phyloP scores from a whole-genome alignment of 169 alveolate genomes.

The Plasmodium billcollinsi region DNA sequence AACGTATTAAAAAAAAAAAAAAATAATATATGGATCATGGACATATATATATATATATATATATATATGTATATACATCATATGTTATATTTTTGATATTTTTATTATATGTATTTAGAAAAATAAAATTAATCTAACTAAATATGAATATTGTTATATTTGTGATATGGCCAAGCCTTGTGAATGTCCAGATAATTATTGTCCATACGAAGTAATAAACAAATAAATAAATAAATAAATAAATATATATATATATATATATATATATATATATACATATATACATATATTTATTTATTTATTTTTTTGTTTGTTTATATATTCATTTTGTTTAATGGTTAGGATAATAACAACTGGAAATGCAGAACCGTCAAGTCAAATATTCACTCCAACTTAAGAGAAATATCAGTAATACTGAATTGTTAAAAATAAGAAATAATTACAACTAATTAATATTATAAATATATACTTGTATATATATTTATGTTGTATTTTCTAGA shows the following conservation, averaged over 20 bases:
- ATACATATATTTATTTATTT: background rate
- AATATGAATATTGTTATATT: conserved; percentile 54
- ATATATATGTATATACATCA: too few species aligned
- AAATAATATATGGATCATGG: too few species aligned
- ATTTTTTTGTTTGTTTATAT: background rate
- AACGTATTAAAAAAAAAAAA: too few species aligned
- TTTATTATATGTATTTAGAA: conserved; percentile 1
- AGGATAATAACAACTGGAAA: conserved; percentile 34
- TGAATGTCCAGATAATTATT: conserved; percentile 23
- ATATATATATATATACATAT: background rate
- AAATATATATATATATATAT: background rate
- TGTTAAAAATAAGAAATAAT: too few species aligned
- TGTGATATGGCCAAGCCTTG: conserved; percentile 64
- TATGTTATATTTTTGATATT: too few species aligned
- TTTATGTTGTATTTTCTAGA: too few species aligned
- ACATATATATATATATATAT: too few species aligned
- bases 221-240: background rate
- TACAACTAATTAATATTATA: too few species aligned
- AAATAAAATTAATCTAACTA: conserved; percentile 20
- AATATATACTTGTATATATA: too few species aligned
- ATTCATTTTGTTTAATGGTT: background rate
- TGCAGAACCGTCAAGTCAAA: conserved; percentile 36
- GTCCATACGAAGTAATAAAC: conserved; percentile 32
- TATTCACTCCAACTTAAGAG: conserved; percentile 45
- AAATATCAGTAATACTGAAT: conserved; percentile 20